These are phyloP conservation scores for Chaetomium cochliodes DNA, from an alignment of 495 filamentous ascomycete species.

Conservation along the genomic window DNA sequence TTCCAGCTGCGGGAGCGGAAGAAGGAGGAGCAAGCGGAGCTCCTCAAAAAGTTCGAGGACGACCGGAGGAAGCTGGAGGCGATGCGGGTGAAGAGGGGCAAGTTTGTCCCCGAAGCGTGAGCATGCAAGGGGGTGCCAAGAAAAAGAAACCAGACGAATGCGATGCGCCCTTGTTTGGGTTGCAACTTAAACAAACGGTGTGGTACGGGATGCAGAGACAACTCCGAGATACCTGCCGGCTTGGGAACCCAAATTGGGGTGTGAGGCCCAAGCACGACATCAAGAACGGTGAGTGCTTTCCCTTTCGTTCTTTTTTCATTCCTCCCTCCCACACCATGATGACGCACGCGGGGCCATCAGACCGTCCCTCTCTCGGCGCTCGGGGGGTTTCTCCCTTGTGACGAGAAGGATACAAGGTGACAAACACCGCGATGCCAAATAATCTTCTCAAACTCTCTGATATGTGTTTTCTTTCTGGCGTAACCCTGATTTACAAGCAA, in stretches of 20 bases:
- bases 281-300: conserved; percentile 18
- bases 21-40: conserved; percentile 73
- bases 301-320: background rate
- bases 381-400: conserved; percentile 27
- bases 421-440: conserved; percentile 48
- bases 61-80: conserved; percentile 60
- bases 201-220: background rate
- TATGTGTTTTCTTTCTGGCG: conserved; percentile 12
- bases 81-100: conserved; percentile 60
- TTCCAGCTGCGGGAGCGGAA: conserved; percentile 89
- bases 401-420: conserved; percentile 39
- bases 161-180: background rate
- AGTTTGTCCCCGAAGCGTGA: conserved; percentile 54
- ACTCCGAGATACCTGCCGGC: background rate
- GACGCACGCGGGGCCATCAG: conserved; percentile 57
- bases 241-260: background rate
- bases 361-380: conserved; percentile 34
- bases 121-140: background rate
- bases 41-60: conserved; percentile 64
- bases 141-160: background rate
- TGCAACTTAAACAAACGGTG: conserved; percentile 1
- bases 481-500: background rate
- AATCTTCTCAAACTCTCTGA: conserved; percentile 56
- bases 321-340: conserved; percentile 39
- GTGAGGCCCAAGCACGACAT: background rate